A percentile compares a stretch with the other conserved stretches of the same genome.
Evolutionary conservation across 805 yeast genomes (phyloP).

Genomic region (Yarrowia sp.): DNA sequence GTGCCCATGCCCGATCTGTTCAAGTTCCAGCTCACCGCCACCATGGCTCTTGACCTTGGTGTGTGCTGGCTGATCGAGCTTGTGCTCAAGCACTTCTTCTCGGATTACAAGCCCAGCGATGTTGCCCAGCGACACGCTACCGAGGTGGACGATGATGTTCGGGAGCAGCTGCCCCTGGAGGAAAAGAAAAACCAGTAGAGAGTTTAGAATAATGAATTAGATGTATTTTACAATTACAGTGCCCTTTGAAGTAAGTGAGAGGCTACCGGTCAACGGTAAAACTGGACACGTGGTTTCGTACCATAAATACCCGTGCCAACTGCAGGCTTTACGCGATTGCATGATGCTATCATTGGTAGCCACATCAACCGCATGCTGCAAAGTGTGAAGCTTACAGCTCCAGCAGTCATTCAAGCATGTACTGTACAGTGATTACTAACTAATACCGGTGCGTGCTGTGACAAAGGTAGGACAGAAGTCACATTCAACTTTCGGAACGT

Average conservation of each 20-base stretch:
- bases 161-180: constrained; percentile 26
- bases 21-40: constrained; percentile 70
- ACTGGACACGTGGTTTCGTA: too few relatives aligned
- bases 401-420: too few relatives aligned
- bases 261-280: too few relatives aligned
- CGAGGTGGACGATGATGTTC: constrained; percentile 35
- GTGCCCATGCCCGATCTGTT: constrained; percentile 78
- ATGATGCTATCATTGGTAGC: too few relatives aligned
- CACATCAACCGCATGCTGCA: too few relatives aligned
- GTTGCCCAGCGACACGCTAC: constrained; percentile 54
- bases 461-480: too few relatives aligned
- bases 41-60: constrained; percentile 72
- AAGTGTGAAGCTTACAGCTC: too few relatives aligned
- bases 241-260: background rate
- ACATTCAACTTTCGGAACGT: too few relatives aligned
- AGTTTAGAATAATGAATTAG: constrained; percentile 19
- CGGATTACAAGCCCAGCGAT: constrained; percentile 90
- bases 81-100: constrained; percentile 73
- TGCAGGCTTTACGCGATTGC: too few relatives aligned
- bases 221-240: background rate
- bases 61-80: constrained; percentile 76
- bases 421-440: too few relatives aligned
- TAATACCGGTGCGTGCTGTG: too few relatives aligned
- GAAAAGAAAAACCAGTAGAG: constrained; percentile 33
- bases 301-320: too few relatives aligned